These are phyloP conservation scores for Penicillium ochrochloron DNA, from an alignment of 495 filamentous ascomycete genomes.

Conservation along the genomic window DNA sequence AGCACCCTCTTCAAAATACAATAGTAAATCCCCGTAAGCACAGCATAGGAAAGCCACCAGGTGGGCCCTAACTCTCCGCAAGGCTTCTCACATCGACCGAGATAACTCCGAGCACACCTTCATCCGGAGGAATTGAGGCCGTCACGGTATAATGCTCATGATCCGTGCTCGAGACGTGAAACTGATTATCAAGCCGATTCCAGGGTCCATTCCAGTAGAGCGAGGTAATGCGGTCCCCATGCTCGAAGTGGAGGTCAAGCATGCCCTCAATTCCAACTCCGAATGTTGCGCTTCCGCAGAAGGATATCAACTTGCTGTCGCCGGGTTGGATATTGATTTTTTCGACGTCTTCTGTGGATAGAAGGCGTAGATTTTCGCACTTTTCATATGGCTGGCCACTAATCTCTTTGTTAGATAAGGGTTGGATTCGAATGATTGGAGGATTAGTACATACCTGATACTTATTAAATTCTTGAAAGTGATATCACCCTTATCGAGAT, in stretches of 20 bases:
- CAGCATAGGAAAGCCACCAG: background rate
- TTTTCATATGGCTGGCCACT: constrained; percentile 19
- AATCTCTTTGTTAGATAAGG: background rate
- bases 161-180: constrained; percentile 15
- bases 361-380: constrained; percentile 1
- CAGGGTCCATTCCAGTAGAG: constrained; percentile 20
- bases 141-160: constrained; percentile 7
- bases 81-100: constrained; percentile 15
- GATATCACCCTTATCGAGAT: background rate
- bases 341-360: constrained; percentile 12
- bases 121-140: constrained; percentile 9
- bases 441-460: background rate
- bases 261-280: constrained; percentile 16
- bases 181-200: constrained; percentile 11
- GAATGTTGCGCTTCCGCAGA: constrained; percentile 15
- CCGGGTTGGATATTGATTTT: constrained; percentile 15
- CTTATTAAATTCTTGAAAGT: constrained; percentile 1
- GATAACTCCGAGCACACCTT: constrained; percentile 18
- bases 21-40: background rate
- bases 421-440: background rate
- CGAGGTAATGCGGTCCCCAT: constrained; percentile 10
- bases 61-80: background rate
- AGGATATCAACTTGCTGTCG: constrained; percentile 12
- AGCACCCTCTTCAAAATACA: background rate
- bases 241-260: constrained; percentile 10